Evolutionary conservation across 768 basidiomycete species (phyloP).

Genomic region (Rhizopogon salebrosus): DNA sequence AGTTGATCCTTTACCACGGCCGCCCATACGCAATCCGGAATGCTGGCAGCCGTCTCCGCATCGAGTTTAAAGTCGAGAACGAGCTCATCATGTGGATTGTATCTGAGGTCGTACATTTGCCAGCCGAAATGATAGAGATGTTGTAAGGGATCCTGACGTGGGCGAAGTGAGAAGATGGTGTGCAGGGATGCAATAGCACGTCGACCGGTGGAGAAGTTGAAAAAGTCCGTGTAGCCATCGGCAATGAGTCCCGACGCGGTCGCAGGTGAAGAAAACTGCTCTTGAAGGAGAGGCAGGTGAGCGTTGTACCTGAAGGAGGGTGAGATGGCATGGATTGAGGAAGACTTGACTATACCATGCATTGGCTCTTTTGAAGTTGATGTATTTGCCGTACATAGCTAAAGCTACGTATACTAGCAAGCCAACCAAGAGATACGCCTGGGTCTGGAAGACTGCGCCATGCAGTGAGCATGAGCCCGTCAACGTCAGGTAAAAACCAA

Average conservation of each 20-base stretch:
- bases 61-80: conserved; percentile 76
- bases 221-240: conserved; percentile 78
- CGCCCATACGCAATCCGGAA: conserved; percentile 78
- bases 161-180: conserved; percentile 69
- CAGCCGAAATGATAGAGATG: conserved; percentile 53
- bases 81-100: conserved; percentile 61
- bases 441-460: conserved; percentile 55
- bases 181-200: conserved; percentile 74
- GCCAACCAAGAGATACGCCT: conserved; percentile 49
- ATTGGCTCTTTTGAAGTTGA: conserved; percentile 57
- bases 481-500: not conserved
- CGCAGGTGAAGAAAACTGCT: conserved; percentile 71
- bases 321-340: conserved; percentile 5
- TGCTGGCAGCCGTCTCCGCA: conserved; percentile 27
- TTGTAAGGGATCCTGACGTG: conserved; percentile 81
- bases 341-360: conserved; percentile 49
- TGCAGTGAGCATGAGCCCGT: conserved; percentile 1
- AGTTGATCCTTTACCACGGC: conserved; percentile 79
- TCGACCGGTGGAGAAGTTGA: conserved; percentile 84
- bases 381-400: conserved; percentile 53
- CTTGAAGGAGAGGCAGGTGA: conserved; percentile 50
- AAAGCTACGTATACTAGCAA: conserved; percentile 53
- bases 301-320: conserved; percentile 47
- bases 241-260: conserved; percentile 45
- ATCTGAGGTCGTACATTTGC: conserved; percentile 73